phyloP scores from a whole-genome alignment of 805 yeast species.

The Kodamaea fukazawae region DNA sequence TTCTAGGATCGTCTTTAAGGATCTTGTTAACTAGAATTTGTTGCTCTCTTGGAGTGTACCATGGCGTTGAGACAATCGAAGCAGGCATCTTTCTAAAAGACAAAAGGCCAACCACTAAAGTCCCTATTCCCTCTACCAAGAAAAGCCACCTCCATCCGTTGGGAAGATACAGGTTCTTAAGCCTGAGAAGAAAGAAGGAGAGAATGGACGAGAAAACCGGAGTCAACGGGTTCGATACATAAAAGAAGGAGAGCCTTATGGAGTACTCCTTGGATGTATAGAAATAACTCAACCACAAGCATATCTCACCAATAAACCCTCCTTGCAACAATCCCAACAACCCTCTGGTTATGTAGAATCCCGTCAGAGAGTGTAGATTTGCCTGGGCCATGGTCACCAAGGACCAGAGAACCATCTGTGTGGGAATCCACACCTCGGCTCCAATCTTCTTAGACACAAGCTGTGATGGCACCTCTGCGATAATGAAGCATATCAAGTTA shows the following conservation, averaged over 20 bases:
- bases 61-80: constrained; percentile 44
- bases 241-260: constrained; percentile 21
- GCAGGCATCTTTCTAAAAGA: constrained; percentile 35
- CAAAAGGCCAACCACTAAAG: constrained; percentile 50
- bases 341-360: constrained; percentile 28
- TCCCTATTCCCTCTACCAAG: constrained; percentile 58
- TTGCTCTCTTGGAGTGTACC: constrained; percentile 44
- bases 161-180: constrained; percentile 40
- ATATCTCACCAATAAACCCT: constrained; percentile 32
- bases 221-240: constrained; percentile 22
- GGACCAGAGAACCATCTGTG: constrained; percentile 27
- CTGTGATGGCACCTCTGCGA: constrained; percentile 65
- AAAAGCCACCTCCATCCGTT: constrained; percentile 69
- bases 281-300: constrained; percentile 35
- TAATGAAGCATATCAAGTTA: constrained; percentile 49
- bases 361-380: constrained; percentile 20
- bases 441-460: constrained; percentile 62
- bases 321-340: constrained; percentile 34
- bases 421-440: constrained; percentile 38
- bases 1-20: constrained; percentile 59
- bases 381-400: constrained; percentile 26
- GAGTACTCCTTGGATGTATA: constrained; percentile 32
- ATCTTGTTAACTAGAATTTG: constrained; percentile 57
- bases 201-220: constrained; percentile 19
- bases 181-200: constrained; percentile 19